Evolutionary conservation across 805 yeast genomes (phyloP).

Genomic region (Wickerhamomyces xylosicus): DNA sequence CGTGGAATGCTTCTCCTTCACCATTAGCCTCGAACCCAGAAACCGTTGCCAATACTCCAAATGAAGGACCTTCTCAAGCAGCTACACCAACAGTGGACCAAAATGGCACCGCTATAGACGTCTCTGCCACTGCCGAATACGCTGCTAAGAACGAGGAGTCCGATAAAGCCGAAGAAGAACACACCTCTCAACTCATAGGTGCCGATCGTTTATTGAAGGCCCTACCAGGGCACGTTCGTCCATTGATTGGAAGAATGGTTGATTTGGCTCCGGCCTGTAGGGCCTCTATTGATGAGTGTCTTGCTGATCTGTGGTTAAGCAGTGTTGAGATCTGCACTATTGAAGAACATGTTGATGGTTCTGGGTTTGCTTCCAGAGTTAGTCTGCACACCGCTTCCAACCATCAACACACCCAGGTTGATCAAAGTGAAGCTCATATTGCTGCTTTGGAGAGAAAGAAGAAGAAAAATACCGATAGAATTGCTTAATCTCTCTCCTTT

Average conservation of each 20-base stretch:
- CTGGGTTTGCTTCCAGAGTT: slow-evolving; percentile 21
- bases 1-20: background rate
- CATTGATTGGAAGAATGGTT: slow-evolving; percentile 66
- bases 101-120: background rate
- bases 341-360: slow-evolving; percentile 29
- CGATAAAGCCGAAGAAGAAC: slow-evolving; percentile 24
- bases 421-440: slow-evolving; percentile 90
- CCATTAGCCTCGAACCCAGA: background rate
- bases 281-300: slow-evolving; percentile 69
- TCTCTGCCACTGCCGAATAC: background rate
- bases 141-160: slow-evolving; percentile 7
- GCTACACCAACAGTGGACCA: background rate
- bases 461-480: slow-evolving; percentile 14
- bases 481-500: too few relatives aligned
- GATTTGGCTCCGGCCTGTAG: slow-evolving; percentile 81
- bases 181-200: slow-evolving; percentile 60
- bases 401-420: slow-evolving; percentile 83
- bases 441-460: slow-evolving; percentile 86
- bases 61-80: background rate
- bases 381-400: slow-evolving; percentile 34
- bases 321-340: slow-evolving; percentile 63
- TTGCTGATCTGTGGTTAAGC: slow-evolving; percentile 60
- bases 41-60: background rate
- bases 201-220: slow-evolving; percentile 64
- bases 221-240: slow-evolving; percentile 58